Percentiles rank a stretch among this genome's conserved stretches.
Conservation (phyloP, 106 monocot species). For the Platanthera guangdongensis region DNA sequence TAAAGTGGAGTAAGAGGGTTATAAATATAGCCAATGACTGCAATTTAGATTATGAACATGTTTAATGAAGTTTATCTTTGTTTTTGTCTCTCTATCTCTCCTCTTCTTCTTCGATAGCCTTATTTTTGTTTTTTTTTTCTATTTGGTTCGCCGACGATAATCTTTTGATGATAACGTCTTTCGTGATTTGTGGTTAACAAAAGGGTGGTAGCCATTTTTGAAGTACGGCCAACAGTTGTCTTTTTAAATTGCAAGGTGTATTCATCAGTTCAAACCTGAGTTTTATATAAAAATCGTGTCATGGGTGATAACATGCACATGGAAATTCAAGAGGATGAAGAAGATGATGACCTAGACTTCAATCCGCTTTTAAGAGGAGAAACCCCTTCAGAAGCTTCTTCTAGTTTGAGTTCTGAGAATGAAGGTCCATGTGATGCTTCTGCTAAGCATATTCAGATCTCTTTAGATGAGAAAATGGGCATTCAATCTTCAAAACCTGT, state of each 20-base stretch:
- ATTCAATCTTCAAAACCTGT: constrained; percentile 4
- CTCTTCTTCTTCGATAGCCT: no score
- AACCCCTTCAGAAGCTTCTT: constrained; percentile 48
- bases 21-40: no score
- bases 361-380: constrained; percentile 52
- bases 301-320: constrained; percentile 20
- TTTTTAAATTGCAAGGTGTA: neutral
- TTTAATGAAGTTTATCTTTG: no score
- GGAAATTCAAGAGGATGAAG: constrained; percentile 54
- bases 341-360: constrained; percentile 65
- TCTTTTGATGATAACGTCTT: no score
- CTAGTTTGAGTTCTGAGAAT: constrained; percentile 61
- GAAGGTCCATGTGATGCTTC: constrained; percentile 13
- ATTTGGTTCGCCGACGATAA: no score
- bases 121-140: no score
- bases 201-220: no score
- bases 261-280: neutral
- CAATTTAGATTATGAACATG: no score
- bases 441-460: constrained; percentile 3
- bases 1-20: no score
- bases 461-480: constrained; percentile 6
- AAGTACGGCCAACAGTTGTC: no score
- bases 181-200: no score
- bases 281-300: neutral
- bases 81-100: no score